A percentile compares a stretch with the other conserved stretches of the same genome.
phyloP scores from a whole-genome alignment of 2,329 filamentous ascomycete genomes.

The Myriosclerotinia scirpicola region DNA sequence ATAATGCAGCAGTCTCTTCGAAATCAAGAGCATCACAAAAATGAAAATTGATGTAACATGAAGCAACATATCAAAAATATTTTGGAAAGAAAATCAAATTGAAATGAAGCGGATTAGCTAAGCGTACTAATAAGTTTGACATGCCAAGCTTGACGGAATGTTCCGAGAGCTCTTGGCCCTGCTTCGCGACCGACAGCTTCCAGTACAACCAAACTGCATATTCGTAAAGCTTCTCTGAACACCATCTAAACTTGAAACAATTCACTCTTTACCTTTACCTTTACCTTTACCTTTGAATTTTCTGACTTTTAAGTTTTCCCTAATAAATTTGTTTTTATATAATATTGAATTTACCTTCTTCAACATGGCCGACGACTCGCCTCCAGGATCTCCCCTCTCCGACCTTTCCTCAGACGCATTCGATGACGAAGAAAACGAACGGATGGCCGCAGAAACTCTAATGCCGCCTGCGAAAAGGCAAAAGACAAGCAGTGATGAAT shows the following conservation, averaged over 20 bases:
- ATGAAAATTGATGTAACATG: background rate
- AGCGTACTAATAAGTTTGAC: background rate
- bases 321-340: background rate
- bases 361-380: slow-evolving; percentile 52
- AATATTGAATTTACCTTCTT: background rate
- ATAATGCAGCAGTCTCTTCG: background rate
- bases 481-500: slow-evolving; percentile 31
- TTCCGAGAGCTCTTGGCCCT: slow-evolving; percentile 8
- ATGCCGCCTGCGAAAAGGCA: slow-evolving; percentile 41
- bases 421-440: slow-evolving; percentile 55
- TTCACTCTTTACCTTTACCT: background rate
- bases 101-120: too few species aligned
- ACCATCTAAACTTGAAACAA: slow-evolving; percentile 5
- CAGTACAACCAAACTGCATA: too few species aligned
- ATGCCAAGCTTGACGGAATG: background rate
- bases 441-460: slow-evolving; percentile 45
- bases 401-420: slow-evolving; percentile 64
- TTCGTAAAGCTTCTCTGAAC: background rate
- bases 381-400: slow-evolving; percentile 60
- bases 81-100: too few species aligned
- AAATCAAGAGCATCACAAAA: background rate
- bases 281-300: background rate
- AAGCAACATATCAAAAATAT: background rate
- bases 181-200: background rate
- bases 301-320: background rate